Base-by-base conservation (phyloP, 441 rosid genomes). In the Caryocar brasiliense region DNA sequence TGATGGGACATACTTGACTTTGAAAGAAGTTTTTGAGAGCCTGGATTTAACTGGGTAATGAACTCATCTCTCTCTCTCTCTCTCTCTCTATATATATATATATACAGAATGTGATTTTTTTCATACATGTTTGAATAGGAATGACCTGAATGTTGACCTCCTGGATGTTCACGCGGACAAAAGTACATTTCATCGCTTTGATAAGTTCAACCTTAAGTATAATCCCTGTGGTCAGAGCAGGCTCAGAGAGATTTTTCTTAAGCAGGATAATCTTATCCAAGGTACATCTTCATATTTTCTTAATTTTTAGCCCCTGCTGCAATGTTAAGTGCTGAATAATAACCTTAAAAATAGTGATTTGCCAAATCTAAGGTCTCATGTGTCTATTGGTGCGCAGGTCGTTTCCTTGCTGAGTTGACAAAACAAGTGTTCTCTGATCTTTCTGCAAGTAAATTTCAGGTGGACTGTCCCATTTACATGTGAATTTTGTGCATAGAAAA, bases 151-250 rank as follows among this genome's bases (percentile, higher is more conserved):
- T 60, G 97, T 93, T 54, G 99, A 89, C 62, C 96, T 93, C 57
- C 71, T 93, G 77, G 99, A 93, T 74, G 99, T 93, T 65, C 99
- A 93, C 40, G 99, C 97, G 33, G 99, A 93, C 72, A 93, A 93
- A 75, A 93, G 99, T 73, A 92, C 99, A 24, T 92, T 92, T 71
- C 99, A 93, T 67, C 97, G 99, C 18, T 93, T 93, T 76, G 99
- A 89, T 61, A 93, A 93, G 80, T 93, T 93, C 71, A 93, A 93
- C 62, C 93, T 93, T 3, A 93, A 93, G 79, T 93, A 93, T 49
- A 93, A 93, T 77, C 99, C 99, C 11, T 93, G 99, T 51, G 99
- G 99, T 60, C 99, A 93, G 70, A 93, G 99, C 72, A 79, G 99
- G 72, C 97, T 93, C 29, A 79, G 99, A 75, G 99, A 93, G 64